Evolutionary conservation across 2,329 filamentous ascomycete species (phyloP).

Genomic region (Colletotrichum sp.): DNA sequence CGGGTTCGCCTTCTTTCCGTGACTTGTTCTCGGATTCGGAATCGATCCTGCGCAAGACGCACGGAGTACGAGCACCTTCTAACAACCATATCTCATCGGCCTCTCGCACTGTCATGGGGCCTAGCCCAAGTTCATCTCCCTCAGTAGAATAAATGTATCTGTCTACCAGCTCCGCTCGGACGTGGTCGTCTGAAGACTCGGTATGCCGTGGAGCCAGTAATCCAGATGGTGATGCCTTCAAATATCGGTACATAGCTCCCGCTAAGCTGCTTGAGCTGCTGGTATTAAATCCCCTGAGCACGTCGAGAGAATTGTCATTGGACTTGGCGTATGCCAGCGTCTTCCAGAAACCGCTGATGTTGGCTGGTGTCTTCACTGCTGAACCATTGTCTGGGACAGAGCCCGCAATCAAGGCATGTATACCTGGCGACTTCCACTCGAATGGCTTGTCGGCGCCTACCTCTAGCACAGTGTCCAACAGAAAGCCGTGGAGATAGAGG

Average conservation of each 20-base stretch:
- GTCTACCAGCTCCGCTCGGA: background rate
- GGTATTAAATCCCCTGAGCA: too few species aligned
- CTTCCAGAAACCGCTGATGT: too few species aligned
- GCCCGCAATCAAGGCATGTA: background rate
- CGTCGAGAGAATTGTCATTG: too few species aligned
- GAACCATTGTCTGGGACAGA: too few species aligned
- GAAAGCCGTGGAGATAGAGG: background rate
- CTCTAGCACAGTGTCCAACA: background rate
- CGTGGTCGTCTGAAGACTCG: background rate
- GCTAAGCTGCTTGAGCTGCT: too few species aligned
- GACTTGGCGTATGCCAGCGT: too few species aligned
- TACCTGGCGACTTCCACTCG: background rate
- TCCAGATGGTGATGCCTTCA: background rate
- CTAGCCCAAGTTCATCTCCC: background rate
- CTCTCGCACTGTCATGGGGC: background rate
- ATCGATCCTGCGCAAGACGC: background rate
- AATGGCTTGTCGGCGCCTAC: background rate
- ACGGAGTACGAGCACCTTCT: background rate
- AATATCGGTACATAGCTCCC: too few species aligned
- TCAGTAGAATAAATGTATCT: background rate
- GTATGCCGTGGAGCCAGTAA: background rate
- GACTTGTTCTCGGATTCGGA: background rate
- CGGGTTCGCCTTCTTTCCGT: background rate
- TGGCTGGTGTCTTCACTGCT: too few species aligned
- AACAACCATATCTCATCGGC: conserved; percentile 18